Evolutionary conservation across 169 alveolate genomes (phyloP), one percentile per base, ranked within the genome.

Genomic region (Plasmodium yoelii): DNA sequence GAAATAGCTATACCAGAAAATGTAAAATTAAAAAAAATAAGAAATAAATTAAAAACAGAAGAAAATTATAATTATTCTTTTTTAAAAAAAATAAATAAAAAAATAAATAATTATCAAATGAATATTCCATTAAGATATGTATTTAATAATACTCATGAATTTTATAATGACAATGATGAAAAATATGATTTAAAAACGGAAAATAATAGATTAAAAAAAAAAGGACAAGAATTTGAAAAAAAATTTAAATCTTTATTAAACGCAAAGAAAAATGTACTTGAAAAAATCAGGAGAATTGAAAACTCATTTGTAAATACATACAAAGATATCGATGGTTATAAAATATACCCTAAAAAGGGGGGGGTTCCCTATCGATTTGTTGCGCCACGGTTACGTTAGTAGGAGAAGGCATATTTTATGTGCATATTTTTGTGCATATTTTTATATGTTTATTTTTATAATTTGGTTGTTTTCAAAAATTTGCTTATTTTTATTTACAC

Each of bases 71-170:
- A 22, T 24, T 77, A 77, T 34, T 49, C 44, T 24, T 51, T 26
- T 49, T 77, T 77, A 64, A 77, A 77, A 77, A 44, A 51, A 63
- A 64, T 77, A 5, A 64, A 77, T 63, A 77, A 64, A 64, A 69
- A n/a, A 34, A 34, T 77, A 15, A 26, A 53, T 13, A 77, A 77
- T 51, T 63, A 47, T 13, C 68, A 64, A 26, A 77, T 77, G 42
- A 63, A 64, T 63, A 44, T 77, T 9, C 88, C 88, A 28, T 59
- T 77, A 22, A 64, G 88, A 19, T 77, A 77, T 44, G 24, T 77
- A 18, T 77, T 77, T 77, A 77, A 77, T n/a, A 77, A 77, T 68
- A 51, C 88, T 1, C 88, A 77, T 64, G 88, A 77, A 18, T 42
- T 56, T 10, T 77, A 63, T 34, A 64, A 77, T 68, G 88, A 77